Evolutionary conservation across 805 yeast species (phyloP).

Genomic region (Sungouiozyma intestinalis): DNA sequence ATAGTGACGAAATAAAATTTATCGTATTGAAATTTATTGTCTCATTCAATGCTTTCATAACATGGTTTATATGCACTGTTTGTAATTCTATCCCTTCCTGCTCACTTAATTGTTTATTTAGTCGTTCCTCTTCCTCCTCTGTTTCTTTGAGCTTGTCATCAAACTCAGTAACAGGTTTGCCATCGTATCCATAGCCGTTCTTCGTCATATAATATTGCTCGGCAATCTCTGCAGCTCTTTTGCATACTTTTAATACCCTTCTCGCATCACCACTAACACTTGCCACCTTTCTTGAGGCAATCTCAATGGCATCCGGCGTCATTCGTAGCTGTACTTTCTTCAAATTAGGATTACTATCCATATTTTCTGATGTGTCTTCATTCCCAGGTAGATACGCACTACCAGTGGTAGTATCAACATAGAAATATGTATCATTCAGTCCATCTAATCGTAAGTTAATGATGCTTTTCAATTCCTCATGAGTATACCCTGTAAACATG

Average conservation of each 20-base stretch:
- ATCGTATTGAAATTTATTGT: slow-evolving; percentile 67
- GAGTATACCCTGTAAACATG: slow-evolving; percentile 82
- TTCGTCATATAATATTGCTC: slow-evolving; percentile 45
- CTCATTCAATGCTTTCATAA: slow-evolving; percentile 70
- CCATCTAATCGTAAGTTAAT: slow-evolving; percentile 59
- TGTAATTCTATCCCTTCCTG: slow-evolving; percentile 27
- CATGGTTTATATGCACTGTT: slow-evolving; percentile 60
- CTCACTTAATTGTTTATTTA: slow-evolving; percentile 17
- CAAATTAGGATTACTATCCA: slow-evolving; percentile 7
- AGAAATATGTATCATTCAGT: slow-evolving; percentile 30
- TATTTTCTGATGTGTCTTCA: slow-evolving; percentile 9
- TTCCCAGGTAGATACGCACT: slow-evolving; percentile 25
- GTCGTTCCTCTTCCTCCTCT: slow-evolving; percentile 13
- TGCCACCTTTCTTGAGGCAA: slow-evolving; percentile 89
- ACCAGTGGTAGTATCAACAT: slow-evolving; percentile 29
- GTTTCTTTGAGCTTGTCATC: slow-evolving; percentile 6
- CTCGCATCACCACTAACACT: slow-evolving; percentile 97
- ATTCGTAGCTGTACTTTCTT: slow-evolving; percentile 29
- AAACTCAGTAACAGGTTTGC: slow-evolving; percentile 7
- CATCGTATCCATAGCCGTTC: slow-evolving; percentile 25
- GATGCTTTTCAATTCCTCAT: slow-evolving; percentile 63
- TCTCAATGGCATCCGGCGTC: slow-evolving; percentile 70
- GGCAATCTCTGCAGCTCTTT: slow-evolving; percentile 83
- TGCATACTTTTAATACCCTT: slow-evolving; percentile 77
- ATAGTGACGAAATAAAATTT: slow-evolving; percentile 43